A percentile compares a stretch with the other conserved stretches of the same genome.
Conservation (phyloP, 2,329 filamentous ascomycete species). For the Diaporthe sp. region DNA sequence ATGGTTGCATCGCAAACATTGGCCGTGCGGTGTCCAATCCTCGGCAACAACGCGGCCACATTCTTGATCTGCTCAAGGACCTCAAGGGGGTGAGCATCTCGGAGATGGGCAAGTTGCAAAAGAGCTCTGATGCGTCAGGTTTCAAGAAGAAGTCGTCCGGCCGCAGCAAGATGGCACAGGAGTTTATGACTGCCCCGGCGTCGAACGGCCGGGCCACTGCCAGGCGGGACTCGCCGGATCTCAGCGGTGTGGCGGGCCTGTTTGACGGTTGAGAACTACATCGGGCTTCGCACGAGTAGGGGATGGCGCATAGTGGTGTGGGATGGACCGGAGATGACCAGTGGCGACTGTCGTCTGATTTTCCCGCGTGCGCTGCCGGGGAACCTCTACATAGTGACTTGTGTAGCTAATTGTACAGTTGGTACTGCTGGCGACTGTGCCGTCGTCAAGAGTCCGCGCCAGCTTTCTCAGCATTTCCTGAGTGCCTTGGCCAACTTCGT, state of each 20-base stretch:
- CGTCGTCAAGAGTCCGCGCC: constrained; percentile 10
- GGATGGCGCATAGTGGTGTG: not conserved
- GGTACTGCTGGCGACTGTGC: constrained; percentile 7
- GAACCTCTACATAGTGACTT: constrained; percentile 10
- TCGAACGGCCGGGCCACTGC: constrained; percentile 44
- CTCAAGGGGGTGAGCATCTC: constrained; percentile 92
- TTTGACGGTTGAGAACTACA: constrained; percentile 48
- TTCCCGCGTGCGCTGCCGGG: constrained; percentile 6
- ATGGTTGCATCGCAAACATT: constrained; percentile 72
- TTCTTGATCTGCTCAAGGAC: constrained; percentile 87
- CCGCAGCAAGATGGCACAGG: constrained; percentile 73
- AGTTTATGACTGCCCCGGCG: constrained; percentile 71
- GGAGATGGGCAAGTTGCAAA: constrained; percentile 87
- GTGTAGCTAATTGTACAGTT: constrained; percentile 28
- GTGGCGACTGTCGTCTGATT: constrained; percentile 17
- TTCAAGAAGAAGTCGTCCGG: constrained; percentile 37
- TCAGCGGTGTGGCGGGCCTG: constrained; percentile 68
- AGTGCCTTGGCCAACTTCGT: not conserved
- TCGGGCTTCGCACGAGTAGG: not conserved
- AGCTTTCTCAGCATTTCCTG: not conserved
- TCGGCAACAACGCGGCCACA: constrained; percentile 83
- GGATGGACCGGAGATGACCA: not conserved
- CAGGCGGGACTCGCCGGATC: constrained; percentile 57
- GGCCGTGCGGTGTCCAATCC: constrained; percentile 69
- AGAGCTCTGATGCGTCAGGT: constrained; percentile 51